Evolutionary conservation across 805 yeast species (phyloP).

Genomic region (Vanderwaltozyma verrucispora): DNA sequence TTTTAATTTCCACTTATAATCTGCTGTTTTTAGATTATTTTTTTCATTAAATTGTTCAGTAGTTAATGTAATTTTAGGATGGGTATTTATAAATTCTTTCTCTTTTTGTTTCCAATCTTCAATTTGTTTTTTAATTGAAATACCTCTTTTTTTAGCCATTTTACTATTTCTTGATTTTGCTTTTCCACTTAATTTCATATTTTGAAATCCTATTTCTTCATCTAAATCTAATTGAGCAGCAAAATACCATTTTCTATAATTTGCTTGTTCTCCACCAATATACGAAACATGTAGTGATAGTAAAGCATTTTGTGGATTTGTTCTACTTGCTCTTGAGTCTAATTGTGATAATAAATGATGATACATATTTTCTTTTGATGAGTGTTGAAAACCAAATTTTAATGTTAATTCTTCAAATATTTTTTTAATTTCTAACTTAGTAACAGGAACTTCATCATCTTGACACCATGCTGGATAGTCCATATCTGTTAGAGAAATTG

Average conservation of each 20-base stretch:
- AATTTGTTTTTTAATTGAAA: conserved; percentile 26
- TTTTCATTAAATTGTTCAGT: conserved; percentile 50
- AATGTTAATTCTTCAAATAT: conserved; percentile 50
- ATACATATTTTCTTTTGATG: conserved; percentile 66
- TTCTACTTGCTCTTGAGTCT: conserved; percentile 80
- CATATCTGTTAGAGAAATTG: conserved; percentile 12
- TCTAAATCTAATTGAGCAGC: conserved; percentile 76
- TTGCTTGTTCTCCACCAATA: conserved; percentile 83
- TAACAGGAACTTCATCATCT: conserved; percentile 56
- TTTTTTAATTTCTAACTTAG: conserved; percentile 48
- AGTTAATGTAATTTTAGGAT: conserved; percentile 48
- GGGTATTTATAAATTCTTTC: conserved; percentile 37
- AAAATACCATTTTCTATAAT: conserved; percentile 87
- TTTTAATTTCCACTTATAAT: conserved; percentile 63
- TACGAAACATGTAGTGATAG: conserved; percentile 77
- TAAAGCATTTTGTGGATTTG: conserved; percentile 61
- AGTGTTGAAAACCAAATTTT: conserved; percentile 77
- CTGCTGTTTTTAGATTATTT: conserved; percentile 66
- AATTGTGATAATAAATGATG: conserved; percentile 72
- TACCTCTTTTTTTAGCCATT: conserved; percentile 33
- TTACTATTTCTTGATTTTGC: conserved; percentile 34
- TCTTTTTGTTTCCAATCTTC: conserved; percentile 37
- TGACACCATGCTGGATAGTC: conserved; percentile 30
- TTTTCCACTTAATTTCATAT: conserved; percentile 43
- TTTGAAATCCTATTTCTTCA: conserved; percentile 49